These are phyloP conservation scores for Climacium dendroides DNA, from an alignment of 225 moss, liverwort and hornwort genomes.

Conservation along the genomic window DNA sequence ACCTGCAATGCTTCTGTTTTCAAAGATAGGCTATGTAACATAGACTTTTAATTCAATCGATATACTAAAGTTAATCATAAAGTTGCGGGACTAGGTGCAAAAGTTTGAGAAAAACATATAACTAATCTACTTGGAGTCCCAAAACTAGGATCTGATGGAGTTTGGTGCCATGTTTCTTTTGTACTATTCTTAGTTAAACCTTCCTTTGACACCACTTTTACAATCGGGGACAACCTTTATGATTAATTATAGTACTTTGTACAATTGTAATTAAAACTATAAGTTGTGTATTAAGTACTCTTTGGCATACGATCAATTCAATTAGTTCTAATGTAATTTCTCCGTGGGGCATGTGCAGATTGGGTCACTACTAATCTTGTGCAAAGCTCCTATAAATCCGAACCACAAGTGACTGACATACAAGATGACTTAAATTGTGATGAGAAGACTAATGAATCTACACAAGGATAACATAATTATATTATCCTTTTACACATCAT, in stretches of 20 bases:
- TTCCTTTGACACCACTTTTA: no score
- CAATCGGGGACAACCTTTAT: no score
- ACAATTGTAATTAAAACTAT: not conserved
- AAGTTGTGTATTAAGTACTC: not conserved
- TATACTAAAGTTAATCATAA: no score
- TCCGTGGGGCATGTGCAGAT: not conserved
- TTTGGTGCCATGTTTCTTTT: no score
- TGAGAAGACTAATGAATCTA: not conserved
- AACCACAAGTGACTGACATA: not conserved
- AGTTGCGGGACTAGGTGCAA: no score
- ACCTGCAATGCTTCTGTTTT: no score
- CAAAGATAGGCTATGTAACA: not conserved
- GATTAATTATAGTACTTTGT: no score
- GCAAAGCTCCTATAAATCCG: not conserved
- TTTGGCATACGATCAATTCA: not conserved
- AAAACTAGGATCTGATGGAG: no score
- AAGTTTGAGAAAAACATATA: no score
- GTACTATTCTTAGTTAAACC: no score
- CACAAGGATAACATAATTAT: not conserved
- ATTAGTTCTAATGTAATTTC: not conserved
- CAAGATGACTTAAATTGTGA: not conserved
- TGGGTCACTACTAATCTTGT: conserved; percentile 8
- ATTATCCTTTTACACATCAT: not conserved
- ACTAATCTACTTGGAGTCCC: no score
- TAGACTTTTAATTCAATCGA: rapidly evolving